Evolutionary conservation across 305 asterid species (phyloP).

Genomic region (Stenogyne calaminthoides): DNA sequence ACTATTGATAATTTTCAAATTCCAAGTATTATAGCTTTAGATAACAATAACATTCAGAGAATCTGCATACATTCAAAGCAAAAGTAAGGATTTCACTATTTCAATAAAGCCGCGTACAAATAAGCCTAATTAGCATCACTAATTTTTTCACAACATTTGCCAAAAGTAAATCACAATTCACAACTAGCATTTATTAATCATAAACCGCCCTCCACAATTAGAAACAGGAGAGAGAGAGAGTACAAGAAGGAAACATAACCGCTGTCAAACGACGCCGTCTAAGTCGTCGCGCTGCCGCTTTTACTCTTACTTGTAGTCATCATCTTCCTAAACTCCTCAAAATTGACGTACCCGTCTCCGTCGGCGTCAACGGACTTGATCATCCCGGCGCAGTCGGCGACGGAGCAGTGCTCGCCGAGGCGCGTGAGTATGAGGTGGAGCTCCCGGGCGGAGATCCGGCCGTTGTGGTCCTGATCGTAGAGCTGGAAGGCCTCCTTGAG

Average conservation of each 20-base stretch:
- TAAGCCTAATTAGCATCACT: neutral
- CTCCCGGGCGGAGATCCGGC: constrained; percentile 67
- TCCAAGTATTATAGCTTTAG: too few relatives aligned
- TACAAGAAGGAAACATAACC: neutral
- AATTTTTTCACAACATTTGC: neutral
- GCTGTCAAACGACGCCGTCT: constrained; percentile 21
- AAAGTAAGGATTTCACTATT: neutral
- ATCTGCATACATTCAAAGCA: neutral
- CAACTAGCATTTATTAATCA: neutral
- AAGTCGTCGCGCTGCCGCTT: neutral
- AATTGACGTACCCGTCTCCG: constrained; percentile 70
- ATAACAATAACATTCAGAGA: neutral
- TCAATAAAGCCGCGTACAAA: neutral
- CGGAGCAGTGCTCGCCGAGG: constrained; percentile 65
- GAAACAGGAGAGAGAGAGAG: neutral
- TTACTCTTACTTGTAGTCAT: constrained; percentile 47
- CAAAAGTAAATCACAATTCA: neutral
- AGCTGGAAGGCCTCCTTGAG: constrained; percentile 76
- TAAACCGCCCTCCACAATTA: neutral
- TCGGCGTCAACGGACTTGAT: constrained; percentile 68
- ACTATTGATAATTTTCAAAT: too few relatives aligned
- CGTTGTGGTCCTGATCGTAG: constrained; percentile 76
- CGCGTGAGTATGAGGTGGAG: constrained; percentile 68
- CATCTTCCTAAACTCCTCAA: constrained; percentile 73
- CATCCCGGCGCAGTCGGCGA: constrained; percentile 64